These are phyloP conservation scores for Phialophora verrucosa DNA, from an alignment of 2,329 filamentous ascomycete genomes.

Conservation along the genomic window DNA sequence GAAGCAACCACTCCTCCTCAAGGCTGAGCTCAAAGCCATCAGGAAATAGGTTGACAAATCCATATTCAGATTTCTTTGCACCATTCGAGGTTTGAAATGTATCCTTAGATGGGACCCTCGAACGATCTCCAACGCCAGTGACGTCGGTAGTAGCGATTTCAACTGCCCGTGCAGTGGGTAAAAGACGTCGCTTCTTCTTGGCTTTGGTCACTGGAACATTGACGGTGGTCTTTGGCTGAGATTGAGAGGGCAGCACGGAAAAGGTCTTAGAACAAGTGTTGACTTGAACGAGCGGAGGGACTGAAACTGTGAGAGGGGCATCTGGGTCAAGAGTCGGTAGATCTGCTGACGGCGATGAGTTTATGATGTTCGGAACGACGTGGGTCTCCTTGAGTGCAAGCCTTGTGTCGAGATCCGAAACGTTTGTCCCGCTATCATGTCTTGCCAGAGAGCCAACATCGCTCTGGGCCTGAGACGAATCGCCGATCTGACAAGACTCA, in stretches of 20 bases:
- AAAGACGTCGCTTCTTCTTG: slow-evolving; percentile 17
- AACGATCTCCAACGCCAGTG: not conserved
- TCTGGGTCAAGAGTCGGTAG: not conserved
- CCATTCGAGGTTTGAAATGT: not conserved
- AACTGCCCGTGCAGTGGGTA: slow-evolving; percentile 16
- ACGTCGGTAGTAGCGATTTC: slow-evolving; percentile 18
- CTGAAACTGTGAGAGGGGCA: not conserved
- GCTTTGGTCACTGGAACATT: not conserved
- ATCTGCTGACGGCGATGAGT: not conserved
- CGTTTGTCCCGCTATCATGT: not conserved
- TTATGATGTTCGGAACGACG: not conserved
- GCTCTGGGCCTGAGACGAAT: not conserved
- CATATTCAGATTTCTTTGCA: slow-evolving; percentile 7
- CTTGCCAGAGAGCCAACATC: not conserved
- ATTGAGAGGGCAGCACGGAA: too few relatives aligned
- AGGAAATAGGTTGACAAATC: slow-evolving; percentile 16
- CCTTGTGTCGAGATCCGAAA: slow-evolving; percentile 2
- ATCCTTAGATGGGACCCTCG: not conserved
- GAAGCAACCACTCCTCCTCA: slow-evolving; percentile 6
- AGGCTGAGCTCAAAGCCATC: slow-evolving; percentile 9
- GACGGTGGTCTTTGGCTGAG: not conserved
- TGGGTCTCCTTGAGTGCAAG: not conserved
- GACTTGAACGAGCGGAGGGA: not conserved
- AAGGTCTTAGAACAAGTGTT: not conserved
- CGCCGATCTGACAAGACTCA: slow-evolving; percentile 15